Evolutionary conservation across 495 filamentous ascomycete genomes (phyloP).

Genomic region (Daldinia decipiens): DNA sequence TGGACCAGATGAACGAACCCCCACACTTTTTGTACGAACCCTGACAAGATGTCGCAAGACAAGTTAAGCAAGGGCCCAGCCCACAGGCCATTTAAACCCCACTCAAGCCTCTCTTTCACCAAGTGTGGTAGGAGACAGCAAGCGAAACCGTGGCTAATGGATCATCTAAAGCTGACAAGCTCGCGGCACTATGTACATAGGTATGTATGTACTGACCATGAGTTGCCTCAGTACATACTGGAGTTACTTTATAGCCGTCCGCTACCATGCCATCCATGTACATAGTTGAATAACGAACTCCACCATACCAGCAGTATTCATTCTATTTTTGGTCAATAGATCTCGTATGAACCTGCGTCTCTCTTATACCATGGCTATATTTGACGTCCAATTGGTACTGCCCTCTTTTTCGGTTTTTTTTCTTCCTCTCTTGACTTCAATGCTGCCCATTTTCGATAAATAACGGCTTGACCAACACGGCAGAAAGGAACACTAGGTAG

Average conservation of each 20-base stretch:
- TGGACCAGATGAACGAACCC: conserved; percentile 42
- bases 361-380: conserved; percentile 17
- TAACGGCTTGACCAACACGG: conserved; percentile 2
- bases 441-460: not conserved
- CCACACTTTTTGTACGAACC: conserved; percentile 44
- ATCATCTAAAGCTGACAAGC: conserved; percentile 31
- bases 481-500: not conserved
- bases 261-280: not conserved
- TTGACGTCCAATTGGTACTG: not conserved
- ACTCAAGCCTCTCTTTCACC: conserved; percentile 32
- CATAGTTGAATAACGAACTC: conserved; percentile 4
- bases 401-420: not conserved
- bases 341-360: conserved; percentile 22
- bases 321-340: conserved; percentile 26
- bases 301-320: conserved; percentile 6
- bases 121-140: conserved; percentile 4
- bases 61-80: conserved; percentile 29
- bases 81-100: conserved; percentile 35
- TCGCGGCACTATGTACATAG: no score
- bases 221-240: not conserved
- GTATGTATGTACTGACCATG: not conserved
- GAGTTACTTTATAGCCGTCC: conserved; percentile 1
- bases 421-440: not conserved
- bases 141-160: conserved; percentile 8
- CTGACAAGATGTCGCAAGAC: conserved; percentile 32